These are phyloP conservation scores for Claviceps monticola DNA, from an alignment of 2,329 filamentous ascomycete species.

Conservation along the genomic window DNA sequence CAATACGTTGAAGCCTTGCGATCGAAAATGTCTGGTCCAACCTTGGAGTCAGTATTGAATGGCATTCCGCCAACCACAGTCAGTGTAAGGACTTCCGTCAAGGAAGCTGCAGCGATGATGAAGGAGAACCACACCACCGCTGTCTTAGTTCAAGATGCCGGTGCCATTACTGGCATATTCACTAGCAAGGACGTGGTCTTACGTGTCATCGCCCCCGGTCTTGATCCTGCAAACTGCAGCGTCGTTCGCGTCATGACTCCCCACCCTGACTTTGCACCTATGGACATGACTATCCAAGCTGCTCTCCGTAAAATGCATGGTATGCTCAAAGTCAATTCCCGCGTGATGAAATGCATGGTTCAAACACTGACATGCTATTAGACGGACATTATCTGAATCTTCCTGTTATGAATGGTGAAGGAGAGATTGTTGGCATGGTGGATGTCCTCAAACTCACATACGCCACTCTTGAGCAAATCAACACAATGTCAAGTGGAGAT, in stretches of 20 bases:
- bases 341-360: background rate
- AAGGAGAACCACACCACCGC: slow-evolving; percentile 98
- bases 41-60: slow-evolving; percentile 84
- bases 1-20: slow-evolving; percentile 95
- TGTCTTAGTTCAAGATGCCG: slow-evolving; percentile 89
- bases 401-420: slow-evolving; percentile 93
- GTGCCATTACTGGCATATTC: slow-evolving; percentile 96
- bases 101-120: slow-evolving; percentile 90
- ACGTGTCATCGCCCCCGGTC: slow-evolving; percentile 88
- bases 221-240: slow-evolving; percentile 89
- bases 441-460: slow-evolving; percentile 97
- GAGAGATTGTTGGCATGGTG: slow-evolving; percentile 98
- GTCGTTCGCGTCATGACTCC: slow-evolving; percentile 98
- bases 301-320: slow-evolving; percentile 98
- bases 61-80: slow-evolving; percentile 88
- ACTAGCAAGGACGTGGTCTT: slow-evolving; percentile 98
- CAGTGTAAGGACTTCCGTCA: slow-evolving; percentile 88
- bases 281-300: slow-evolving; percentile 98
- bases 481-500: slow-evolving; percentile 80
- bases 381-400: slow-evolving; percentile 97
- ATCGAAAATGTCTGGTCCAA: slow-evolving; percentile 94
- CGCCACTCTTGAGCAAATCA: slow-evolving; percentile 93
- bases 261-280: slow-evolving; percentile 94
- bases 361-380: slow-evolving; percentile 21
- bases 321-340: slow-evolving; percentile 30